phyloP scores from a whole-genome alignment of 495 filamentous ascomycete species.

The Xylaria intraflava region DNA sequence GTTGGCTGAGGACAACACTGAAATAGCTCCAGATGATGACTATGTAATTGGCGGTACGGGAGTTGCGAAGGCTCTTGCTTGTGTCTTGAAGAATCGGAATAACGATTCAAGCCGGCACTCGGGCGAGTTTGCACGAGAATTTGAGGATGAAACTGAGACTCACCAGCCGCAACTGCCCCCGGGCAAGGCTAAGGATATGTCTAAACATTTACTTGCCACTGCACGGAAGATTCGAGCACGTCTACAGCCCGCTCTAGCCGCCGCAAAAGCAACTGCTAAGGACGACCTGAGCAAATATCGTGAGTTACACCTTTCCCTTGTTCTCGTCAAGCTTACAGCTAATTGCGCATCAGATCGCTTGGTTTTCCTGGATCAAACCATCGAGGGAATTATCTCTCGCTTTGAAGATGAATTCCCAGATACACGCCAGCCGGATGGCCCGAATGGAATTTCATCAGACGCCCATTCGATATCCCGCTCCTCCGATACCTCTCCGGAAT shows the following conservation, averaged over 20 bases:
- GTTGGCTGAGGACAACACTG: constrained; percentile 53
- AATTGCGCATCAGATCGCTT: constrained; percentile 57
- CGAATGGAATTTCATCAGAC: constrained; percentile 25
- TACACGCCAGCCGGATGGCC: constrained; percentile 55
- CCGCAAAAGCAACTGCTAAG: constrained; percentile 51
- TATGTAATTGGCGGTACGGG: constrained; percentile 95
- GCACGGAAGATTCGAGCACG: constrained; percentile 81
- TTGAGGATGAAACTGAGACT: constrained; percentile 26
- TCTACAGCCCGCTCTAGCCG: constrained; percentile 76
- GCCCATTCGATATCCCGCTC: constrained; percentile 34
- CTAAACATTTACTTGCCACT: constrained; percentile 74
- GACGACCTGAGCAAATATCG: constrained; percentile 62
- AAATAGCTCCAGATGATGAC: constrained; percentile 77
- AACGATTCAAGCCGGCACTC: constrained; percentile 48
- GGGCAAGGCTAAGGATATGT: constrained; percentile 82
- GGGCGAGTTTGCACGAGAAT: constrained; percentile 36
- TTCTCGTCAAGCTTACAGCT: neutral
- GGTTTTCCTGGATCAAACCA: constrained; percentile 81
- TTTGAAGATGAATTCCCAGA: constrained; percentile 97
- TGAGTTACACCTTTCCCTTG: constrained; percentile 40
- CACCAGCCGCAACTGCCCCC: constrained; percentile 20
- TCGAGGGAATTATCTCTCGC: constrained; percentile 83
- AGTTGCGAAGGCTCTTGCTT: constrained; percentile 87
- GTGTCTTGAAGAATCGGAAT: constrained; percentile 73
- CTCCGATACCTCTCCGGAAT: constrained; percentile 15